phyloP scores from a whole-genome alignment of 768 basidiomycete species.

The Psilocybe cubensis region DNA sequence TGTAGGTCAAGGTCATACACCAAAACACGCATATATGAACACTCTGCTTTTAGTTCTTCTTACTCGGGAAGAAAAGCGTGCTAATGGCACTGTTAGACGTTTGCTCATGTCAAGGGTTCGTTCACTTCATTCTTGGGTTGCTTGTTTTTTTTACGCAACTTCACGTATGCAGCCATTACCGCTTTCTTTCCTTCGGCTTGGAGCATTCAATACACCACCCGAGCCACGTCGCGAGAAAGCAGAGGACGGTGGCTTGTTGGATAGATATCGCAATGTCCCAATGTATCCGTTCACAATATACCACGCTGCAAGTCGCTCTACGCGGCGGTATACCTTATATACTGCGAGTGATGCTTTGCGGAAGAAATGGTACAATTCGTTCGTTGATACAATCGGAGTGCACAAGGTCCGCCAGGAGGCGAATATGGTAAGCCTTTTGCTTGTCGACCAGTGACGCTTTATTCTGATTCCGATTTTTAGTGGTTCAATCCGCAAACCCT shows the following conservation, averaged over 20 bases:
- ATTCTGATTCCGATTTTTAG: constrained; percentile 37
- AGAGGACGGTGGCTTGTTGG: constrained; percentile 62
- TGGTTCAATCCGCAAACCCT: constrained; percentile 66
- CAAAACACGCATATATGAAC: neutral
- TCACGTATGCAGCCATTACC: constrained; percentile 67
- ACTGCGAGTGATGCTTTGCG: constrained; percentile 59
- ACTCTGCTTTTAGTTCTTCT: constrained; percentile 55
- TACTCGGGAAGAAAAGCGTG: constrained; percentile 59
- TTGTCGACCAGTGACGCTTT: neutral
- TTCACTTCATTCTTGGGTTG: neutral
- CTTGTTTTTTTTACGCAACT: constrained; percentile 2
- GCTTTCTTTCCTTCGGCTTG: constrained; percentile 76
- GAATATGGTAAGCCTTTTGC: constrained; percentile 61
- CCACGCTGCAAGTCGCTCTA: constrained; percentile 60
- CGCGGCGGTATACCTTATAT: constrained; percentile 74
- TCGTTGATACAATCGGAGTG: constrained; percentile 67
- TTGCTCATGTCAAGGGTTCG: constrained; percentile 70
- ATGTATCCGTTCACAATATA: constrained; percentile 81
- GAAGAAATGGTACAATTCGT: constrained; percentile 62
- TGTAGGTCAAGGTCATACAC: constrained; percentile 44
- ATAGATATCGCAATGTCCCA: constrained; percentile 52
- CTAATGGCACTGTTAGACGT: constrained; percentile 51
- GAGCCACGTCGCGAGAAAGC: constrained; percentile 67
- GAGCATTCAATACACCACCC: constrained; percentile 57
- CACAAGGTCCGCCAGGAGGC: constrained; percentile 67